phyloP scores from a whole-genome alignment of 331 rosid genomes.

The Pyracantha coccinea region DNA sequence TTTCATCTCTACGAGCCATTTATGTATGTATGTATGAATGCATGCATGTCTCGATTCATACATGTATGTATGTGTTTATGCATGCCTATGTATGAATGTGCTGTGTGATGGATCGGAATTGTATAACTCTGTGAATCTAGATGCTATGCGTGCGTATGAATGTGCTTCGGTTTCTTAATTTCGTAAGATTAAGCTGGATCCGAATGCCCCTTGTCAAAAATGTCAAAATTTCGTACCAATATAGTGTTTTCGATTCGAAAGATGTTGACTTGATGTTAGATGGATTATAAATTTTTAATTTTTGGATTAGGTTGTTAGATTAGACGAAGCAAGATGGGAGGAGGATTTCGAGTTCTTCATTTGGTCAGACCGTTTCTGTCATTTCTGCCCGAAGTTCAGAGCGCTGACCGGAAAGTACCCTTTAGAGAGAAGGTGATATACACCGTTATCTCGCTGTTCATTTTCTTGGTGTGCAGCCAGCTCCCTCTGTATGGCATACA shows the following conservation, averaged over 20 bases:
- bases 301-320: constrained; percentile 30
- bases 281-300: background rate
- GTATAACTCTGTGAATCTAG: background rate
- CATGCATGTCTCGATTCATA: background rate
- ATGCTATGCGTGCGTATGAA: background rate
- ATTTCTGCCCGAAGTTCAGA: constrained; percentile 90
- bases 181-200: background rate
- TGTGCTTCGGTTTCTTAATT: background rate
- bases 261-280: background rate
- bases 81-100: background rate
- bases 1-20: background rate
- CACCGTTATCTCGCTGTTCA: constrained; percentile 80
- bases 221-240: background rate
- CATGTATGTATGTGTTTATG: background rate
- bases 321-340: constrained; percentile 55
- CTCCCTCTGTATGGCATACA: constrained; percentile 97
- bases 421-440: constrained; percentile 94
- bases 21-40: background rate
- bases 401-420: constrained; percentile 82
- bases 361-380: constrained; percentile 89
- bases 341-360: constrained; percentile 94
- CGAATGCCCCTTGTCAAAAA: background rate
- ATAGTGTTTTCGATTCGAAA: background rate
- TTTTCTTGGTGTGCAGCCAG: constrained; percentile 92
- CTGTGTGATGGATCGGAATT: background rate